Percentiles rank a stretch among this genome's conserved stretches.
phyloP scores from a whole-genome alignment of 176 grass and related monocot species.

The Tillandsia fasciculata region DNA sequence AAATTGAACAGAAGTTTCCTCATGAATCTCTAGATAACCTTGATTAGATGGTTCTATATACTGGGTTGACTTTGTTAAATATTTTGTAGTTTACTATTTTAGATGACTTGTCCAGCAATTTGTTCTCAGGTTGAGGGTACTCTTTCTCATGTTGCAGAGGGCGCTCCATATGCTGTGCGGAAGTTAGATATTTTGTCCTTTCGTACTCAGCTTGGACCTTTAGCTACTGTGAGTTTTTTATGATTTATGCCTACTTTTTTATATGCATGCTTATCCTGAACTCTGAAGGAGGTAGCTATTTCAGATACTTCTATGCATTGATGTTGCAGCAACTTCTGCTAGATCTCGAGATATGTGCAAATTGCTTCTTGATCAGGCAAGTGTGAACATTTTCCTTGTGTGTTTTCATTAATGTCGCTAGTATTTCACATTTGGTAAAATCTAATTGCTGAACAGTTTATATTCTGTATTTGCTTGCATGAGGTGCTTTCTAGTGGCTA shows the following conservation, averaged over 20 bases:
- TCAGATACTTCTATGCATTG: slow-evolving; percentile 87
- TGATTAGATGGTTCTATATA: too few species aligned
- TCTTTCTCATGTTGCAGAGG: slow-evolving; percentile 48
- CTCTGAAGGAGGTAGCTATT: neutral
- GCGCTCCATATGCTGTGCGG: slow-evolving; percentile 26
- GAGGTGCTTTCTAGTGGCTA: too few species aligned
- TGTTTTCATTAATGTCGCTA: neutral
- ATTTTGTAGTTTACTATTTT: neutral
- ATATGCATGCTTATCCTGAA: neutral
- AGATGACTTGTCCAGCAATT: slow-evolving; percentile 4
- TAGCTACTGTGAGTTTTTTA: slow-evolving; percentile 51
- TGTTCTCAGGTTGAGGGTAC: slow-evolving; percentile 53
- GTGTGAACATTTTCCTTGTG: slow-evolving; percentile 13
- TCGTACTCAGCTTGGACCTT: slow-evolving; percentile 61
- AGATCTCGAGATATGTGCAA: slow-evolving; percentile 67
- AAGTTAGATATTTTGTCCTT: slow-evolving; percentile 76
- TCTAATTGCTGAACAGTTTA: too few species aligned
- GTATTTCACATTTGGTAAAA: too few species aligned
- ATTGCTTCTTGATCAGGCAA: slow-evolving; percentile 74
- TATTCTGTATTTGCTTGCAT: too few species aligned
- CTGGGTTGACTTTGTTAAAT: neutral
- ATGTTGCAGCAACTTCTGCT: slow-evolving; percentile 75
- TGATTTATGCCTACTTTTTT: neutral
- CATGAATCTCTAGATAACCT: too few species aligned
- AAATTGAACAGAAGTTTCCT: too few species aligned